Evolutionary conservation across 495 filamentous ascomycete genomes (phyloP).

Genomic region (Bathelium albidoporum): DNA sequence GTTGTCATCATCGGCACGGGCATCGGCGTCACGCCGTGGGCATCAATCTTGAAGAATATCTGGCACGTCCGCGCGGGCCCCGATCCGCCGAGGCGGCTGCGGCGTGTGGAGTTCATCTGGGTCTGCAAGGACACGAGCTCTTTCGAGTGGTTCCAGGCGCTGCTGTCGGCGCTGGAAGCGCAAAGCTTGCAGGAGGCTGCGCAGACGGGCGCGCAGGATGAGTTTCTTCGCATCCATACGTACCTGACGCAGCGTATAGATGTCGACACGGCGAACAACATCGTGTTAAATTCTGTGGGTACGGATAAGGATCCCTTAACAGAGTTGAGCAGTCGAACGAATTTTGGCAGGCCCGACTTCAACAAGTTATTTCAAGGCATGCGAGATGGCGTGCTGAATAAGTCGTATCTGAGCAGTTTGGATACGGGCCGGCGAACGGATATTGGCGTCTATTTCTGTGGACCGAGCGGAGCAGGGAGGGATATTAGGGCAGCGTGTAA

Average conservation of each 20-base stretch:
- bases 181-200: conserved; percentile 56
- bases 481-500: conserved; percentile 77
- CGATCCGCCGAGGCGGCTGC: conserved; percentile 75
- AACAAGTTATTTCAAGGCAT: conserved; percentile 68
- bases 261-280: conserved; percentile 85
- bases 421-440: conserved; percentile 63
- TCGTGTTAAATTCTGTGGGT: conserved; percentile 91
- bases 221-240: conserved; percentile 96
- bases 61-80: conserved; percentile 84
- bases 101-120: conserved; percentile 98
- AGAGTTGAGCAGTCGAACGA: conserved; percentile 77
- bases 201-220: conserved; percentile 51
- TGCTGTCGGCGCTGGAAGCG: conserved; percentile 82
- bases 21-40: conserved; percentile 97
- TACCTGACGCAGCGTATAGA: conserved; percentile 93
- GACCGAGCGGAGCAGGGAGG: conserved; percentile 67
- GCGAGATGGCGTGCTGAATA: conserved; percentile 75
- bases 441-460: conserved; percentile 97
- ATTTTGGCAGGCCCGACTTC: conserved; percentile 94
- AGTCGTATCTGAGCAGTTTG: conserved; percentile 73
- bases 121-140: conserved; percentile 92
- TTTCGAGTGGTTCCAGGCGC: conserved; percentile 97
- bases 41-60: conserved; percentile 95
- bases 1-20: conserved; percentile 94
- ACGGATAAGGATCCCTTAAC: conserved; percentile 81